phyloP scores from a whole-genome alignment of 768 basidiomycete species.

The Lactarius sanguifluus region DNA sequence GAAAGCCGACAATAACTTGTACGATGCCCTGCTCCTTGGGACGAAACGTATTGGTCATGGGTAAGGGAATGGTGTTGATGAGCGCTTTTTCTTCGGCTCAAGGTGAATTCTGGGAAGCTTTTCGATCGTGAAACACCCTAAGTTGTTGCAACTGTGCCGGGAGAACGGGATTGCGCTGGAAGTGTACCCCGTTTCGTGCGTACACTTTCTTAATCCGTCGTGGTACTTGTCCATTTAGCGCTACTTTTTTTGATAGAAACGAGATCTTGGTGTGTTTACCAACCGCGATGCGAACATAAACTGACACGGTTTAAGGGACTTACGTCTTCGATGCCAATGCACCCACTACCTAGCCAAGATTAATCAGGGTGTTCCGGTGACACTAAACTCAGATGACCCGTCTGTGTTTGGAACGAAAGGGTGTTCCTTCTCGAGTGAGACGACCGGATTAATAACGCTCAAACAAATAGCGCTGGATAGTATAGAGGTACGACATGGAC shows the following conservation, averaged over 20 bases:
- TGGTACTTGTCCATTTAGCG: slow-evolving; percentile 8
- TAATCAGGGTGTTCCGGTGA: slow-evolving; percentile 71
- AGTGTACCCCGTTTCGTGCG: slow-evolving; percentile 80
- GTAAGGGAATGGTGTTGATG: slow-evolving; percentile 37
- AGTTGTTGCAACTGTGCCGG: slow-evolving; percentile 64
- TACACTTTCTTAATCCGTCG: slow-evolving; percentile 26
- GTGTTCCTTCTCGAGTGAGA: slow-evolving; percentile 65
- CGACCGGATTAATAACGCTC: slow-evolving; percentile 62
- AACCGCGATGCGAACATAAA: background rate
- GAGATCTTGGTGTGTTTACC: slow-evolving; percentile 57
- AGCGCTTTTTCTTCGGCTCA: background rate
- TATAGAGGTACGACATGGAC: slow-evolving; percentile 44
- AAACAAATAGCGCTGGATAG: slow-evolving; percentile 66
- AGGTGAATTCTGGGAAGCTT: slow-evolving; percentile 44
- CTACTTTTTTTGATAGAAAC: slow-evolving; percentile 47
- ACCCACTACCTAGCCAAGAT: slow-evolving; percentile 70
- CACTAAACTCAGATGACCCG: slow-evolving; percentile 70
- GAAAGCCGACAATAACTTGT: slow-evolving; percentile 66
- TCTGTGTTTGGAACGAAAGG: slow-evolving; percentile 77
- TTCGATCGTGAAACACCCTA: slow-evolving; percentile 76
- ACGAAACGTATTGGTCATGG: slow-evolving; percentile 84
- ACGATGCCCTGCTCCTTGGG: slow-evolving; percentile 75
- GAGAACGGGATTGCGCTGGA: slow-evolving; percentile 66
- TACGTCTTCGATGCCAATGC: slow-evolving; percentile 78
- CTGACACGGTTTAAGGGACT: slow-evolving; percentile 48